Evolutionary conservation across 2,329 filamentous ascomycete genomes (phyloP).

Genomic region (Mycogone perniciosa): DNA sequence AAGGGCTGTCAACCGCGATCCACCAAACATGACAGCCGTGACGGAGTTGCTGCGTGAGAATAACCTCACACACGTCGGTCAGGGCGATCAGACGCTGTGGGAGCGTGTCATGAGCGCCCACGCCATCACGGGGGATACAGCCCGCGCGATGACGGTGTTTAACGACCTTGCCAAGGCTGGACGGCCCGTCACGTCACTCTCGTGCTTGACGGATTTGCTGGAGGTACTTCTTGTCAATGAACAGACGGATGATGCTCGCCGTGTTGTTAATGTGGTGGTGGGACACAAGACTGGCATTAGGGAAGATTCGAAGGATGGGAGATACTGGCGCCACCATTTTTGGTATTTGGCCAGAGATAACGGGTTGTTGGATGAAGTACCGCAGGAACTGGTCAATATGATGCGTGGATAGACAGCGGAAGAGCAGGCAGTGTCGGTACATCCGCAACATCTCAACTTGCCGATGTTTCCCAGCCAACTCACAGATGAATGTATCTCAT

Average conservation of each 20-base stretch:
- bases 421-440: neutral
- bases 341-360: slow-evolving; percentile 41
- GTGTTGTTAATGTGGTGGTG: slow-evolving; percentile 28
- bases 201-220: slow-evolving; percentile 39
- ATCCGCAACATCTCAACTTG: neutral
- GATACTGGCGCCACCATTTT: slow-evolving; percentile 44
- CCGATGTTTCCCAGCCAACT: neutral
- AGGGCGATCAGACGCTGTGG: slow-evolving; percentile 59
- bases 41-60: slow-evolving; percentile 53
- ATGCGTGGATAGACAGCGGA: slow-evolving; percentile 7
- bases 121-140: slow-evolving; percentile 45
- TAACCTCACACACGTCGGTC: slow-evolving; percentile 30
- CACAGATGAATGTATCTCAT: neutral
- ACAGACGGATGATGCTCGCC: slow-evolving; percentile 23
- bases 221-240: slow-evolving; percentile 22
- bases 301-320: slow-evolving; percentile 18
- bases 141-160: slow-evolving; percentile 44
- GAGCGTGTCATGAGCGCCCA: slow-evolving; percentile 65
- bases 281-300: slow-evolving; percentile 20
- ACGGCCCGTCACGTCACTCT: slow-evolving; percentile 36
- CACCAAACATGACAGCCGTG: slow-evolving; percentile 55
- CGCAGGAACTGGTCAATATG: slow-evolving; percentile 14
- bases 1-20: slow-evolving; percentile 54
- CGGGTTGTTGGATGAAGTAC: slow-evolving; percentile 29
- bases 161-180: slow-evolving; percentile 34